These are phyloP conservation scores for Phytopythium delawarense DNA, from an alignment of 352 stramenopile genomes.

Conservation along the genomic window DNA sequence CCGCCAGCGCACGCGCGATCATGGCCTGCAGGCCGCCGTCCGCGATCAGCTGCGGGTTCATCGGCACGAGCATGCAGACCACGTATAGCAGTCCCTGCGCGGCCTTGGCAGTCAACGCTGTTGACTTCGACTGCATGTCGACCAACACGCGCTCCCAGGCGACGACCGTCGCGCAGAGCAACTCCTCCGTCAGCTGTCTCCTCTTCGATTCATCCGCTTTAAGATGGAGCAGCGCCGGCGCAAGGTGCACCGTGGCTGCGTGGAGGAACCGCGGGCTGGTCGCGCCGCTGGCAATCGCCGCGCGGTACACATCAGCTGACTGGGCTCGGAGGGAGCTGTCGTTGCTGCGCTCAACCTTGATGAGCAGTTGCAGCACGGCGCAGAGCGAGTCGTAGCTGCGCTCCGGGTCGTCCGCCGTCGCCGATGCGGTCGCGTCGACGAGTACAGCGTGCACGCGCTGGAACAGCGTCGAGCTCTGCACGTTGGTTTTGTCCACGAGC, in stretches of 20 bases:
- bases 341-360: constrained; percentile 12
- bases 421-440: not conserved
- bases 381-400: constrained; percentile 48
- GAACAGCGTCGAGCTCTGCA: constrained; percentile 4
- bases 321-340: constrained; percentile 5
- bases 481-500: constrained; percentile 13
- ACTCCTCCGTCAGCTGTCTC: constrained; percentile 4
- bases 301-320: not conserved
- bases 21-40: constrained; percentile 36
- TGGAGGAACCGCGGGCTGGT: constrained; percentile 38
- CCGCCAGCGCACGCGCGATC: constrained; percentile 45
- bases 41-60: constrained; percentile 35
- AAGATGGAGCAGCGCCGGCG: constrained; percentile 31
- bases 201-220: not conserved
- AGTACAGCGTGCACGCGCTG: constrained; percentile 6
- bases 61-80: constrained; percentile 51
- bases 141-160: constrained; percentile 16
- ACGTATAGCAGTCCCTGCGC: constrained; percentile 54
- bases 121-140: not conserved
- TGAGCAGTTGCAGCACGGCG: constrained; percentile 36
- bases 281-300: constrained; percentile 33
- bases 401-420: constrained; percentile 5
- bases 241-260: constrained; percentile 38
- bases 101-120: not conserved
- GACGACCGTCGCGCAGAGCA: constrained; percentile 19